These are phyloP conservation scores for Nemania sp. DNA, from an alignment of 2,329 filamentous ascomycete genomes.

Conservation along the genomic window DNA sequence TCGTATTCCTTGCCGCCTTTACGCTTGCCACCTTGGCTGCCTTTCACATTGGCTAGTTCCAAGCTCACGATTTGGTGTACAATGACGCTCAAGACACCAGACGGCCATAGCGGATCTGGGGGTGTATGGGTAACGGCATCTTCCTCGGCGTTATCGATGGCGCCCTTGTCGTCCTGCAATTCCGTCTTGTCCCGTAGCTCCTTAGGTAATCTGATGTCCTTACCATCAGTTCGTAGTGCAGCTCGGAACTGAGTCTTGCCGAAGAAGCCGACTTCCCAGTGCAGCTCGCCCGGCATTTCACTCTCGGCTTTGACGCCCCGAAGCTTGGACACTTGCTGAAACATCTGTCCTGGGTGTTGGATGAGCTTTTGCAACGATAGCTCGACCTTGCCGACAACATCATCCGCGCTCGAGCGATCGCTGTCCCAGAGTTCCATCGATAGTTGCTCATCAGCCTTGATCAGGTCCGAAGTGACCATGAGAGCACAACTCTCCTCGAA, in stretches of 20 bases:
- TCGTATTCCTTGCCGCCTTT: constrained; percentile 82
- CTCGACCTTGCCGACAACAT: constrained; percentile 93
- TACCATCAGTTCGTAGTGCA: constrained; percentile 83
- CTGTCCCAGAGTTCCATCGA: constrained; percentile 97
- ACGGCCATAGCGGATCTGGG: constrained; percentile 95
- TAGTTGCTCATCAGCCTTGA: constrained; percentile 91
- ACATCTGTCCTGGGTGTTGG: constrained; percentile 91
- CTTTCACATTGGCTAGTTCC: constrained; percentile 88
- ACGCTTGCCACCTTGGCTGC: constrained; percentile 72
- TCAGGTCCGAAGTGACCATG: constrained; percentile 83
- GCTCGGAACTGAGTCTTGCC: constrained; percentile 85
- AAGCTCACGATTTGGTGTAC: constrained; percentile 95
- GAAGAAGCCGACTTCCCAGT: constrained; percentile 97
- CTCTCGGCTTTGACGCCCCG: constrained; percentile 80
- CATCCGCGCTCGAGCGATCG: constrained; percentile 87
- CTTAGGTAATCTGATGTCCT: constrained; percentile 75
- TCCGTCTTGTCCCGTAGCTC: constrained; percentile 73
- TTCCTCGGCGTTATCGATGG: constrained; percentile 71
- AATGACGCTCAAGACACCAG: constrained; percentile 81
- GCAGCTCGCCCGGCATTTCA: constrained; percentile 87
- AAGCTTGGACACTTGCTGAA: constrained; percentile 82
- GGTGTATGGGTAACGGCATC: constrained; percentile 88
- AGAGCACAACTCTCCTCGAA: constrained; percentile 89
- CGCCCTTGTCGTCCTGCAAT: constrained; percentile 86
- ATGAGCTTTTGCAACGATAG: constrained; percentile 94